Percentiles rank a stretch among this genome's conserved stretches.
phyloP scores from a whole-genome alignment of 495 filamentous ascomycete species.

The Tirmania nivea region DNA sequence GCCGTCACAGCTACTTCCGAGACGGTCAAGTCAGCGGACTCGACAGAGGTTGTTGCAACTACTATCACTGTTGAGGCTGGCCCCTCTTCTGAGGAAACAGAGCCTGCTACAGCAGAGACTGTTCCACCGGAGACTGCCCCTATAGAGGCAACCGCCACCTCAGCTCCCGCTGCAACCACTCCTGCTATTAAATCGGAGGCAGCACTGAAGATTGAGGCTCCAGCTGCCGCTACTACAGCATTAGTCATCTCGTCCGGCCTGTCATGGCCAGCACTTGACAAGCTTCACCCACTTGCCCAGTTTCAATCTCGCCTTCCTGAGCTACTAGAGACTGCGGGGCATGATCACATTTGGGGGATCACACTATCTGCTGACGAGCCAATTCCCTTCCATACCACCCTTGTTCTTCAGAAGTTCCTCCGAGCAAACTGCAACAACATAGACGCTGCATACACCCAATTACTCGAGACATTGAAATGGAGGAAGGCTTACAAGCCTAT shows the following conservation, averaged over 20 bases:
- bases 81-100: too few species aligned
- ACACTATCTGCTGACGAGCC: constrained; percentile 19
- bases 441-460: constrained; percentile 46
- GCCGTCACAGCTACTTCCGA: background rate
- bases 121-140: background rate
- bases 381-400: constrained; percentile 38
- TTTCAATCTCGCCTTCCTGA: constrained; percentile 13
- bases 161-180: background rate
- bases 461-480: constrained; percentile 60
- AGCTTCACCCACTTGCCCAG: background rate
- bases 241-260: background rate
- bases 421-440: constrained; percentile 65
- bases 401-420: constrained; percentile 77
- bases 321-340: constrained; percentile 28
- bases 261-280: background rate
- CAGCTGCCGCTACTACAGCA: background rate
- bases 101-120: background rate
- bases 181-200: too few species aligned
- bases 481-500: constrained; percentile 33
- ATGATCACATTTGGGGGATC: constrained; percentile 66
- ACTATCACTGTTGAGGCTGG: too few species aligned
- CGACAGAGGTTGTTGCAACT: too few species aligned
- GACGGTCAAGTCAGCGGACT: too few species aligned
- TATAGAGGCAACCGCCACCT: background rate
- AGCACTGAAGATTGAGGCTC: too few species aligned